phyloP scores from a whole-genome alignment of 345 rosid species.

The Pistacia atlantica region DNA sequence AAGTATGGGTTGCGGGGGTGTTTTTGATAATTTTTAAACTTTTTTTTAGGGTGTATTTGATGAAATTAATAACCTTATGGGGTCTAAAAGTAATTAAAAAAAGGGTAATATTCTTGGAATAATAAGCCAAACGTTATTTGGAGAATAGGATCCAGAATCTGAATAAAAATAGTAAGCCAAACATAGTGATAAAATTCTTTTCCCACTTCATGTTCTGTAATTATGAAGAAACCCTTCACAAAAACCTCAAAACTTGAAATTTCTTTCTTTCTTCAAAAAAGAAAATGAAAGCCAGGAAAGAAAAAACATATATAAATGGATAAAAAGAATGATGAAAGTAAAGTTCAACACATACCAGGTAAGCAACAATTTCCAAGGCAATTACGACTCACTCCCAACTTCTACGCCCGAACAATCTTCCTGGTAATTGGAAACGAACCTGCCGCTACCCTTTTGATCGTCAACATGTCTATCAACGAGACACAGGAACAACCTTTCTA shows the following conservation, averaged over 20 bases:
- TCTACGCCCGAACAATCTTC: conserved; percentile 26
- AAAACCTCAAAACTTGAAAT: conserved; percentile 13
- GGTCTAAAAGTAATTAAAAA: no score
- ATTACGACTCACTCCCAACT: conserved; percentile 33
- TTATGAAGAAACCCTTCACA: background rate
- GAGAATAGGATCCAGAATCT: no score
- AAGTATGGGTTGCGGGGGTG: no score
- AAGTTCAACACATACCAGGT: conserved; percentile 19
- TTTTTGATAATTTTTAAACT: no score
- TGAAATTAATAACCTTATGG: no score
- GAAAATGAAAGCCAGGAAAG: conserved; percentile 5
- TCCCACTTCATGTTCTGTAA: background rate
- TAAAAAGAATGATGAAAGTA: background rate
- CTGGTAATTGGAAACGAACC: conserved; percentile 45
- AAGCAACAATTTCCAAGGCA: conserved; percentile 44
- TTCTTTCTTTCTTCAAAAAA: conserved; percentile 8
- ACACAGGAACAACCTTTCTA: conserved; percentile 2
- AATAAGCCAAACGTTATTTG: no score
- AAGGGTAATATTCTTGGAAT: no score
- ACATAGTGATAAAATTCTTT: background rate
- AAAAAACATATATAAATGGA: background rate
- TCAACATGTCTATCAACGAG: conserved; percentile 23
- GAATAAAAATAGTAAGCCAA: background rate
- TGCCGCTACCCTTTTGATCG: conserved; percentile 38
- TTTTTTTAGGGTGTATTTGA: no score